A percentile compares a stretch with the other conserved stretches of the same genome.
Evolutionary conservation across 805 yeast species (phyloP).

Genomic region (Hanseniaspora mollemarum): DNA sequence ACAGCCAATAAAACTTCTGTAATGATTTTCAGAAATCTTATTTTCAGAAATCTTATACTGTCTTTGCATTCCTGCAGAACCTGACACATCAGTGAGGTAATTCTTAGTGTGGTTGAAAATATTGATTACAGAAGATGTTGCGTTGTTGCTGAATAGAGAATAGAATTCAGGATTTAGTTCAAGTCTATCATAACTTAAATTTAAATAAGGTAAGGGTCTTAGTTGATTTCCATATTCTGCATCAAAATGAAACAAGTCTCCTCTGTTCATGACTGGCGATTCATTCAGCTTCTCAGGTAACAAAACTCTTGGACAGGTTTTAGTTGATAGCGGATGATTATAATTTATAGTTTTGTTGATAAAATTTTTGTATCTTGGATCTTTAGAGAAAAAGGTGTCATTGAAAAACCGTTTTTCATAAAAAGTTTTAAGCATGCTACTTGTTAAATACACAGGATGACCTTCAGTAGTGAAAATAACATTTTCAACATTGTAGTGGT

Average conservation of each 20-base stretch:
- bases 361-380: background rate
- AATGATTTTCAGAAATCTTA: background rate
- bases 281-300: background rate
- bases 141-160: background rate
- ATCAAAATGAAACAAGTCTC: conserved; percentile 9
- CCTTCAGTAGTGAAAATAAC: conserved; percentile 75
- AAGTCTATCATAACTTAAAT: background rate
- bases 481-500: conserved; percentile 26
- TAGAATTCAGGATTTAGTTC: conserved; percentile 1
- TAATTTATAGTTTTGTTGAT: background rate
- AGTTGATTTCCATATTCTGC: background rate
- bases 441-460: conserved; percentile 71
- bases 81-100: background rate
- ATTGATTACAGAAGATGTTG: background rate
- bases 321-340: background rate
- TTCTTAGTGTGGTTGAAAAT: background rate
- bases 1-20: background rate
- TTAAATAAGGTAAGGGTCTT: background rate
- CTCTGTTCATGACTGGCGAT: conserved; percentile 2
- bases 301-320: background rate
- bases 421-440: conserved; percentile 27
- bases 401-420: conserved; percentile 20
- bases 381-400: conserved; percentile 16
- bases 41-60: conserved; percentile 3
- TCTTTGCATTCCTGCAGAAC: background rate